Percentiles rank a stretch among this genome's conserved stretches.
phyloP scores from a whole-genome alignment of 192 early-diverging fungal genomes.

The Coemansia sp. region DNA sequence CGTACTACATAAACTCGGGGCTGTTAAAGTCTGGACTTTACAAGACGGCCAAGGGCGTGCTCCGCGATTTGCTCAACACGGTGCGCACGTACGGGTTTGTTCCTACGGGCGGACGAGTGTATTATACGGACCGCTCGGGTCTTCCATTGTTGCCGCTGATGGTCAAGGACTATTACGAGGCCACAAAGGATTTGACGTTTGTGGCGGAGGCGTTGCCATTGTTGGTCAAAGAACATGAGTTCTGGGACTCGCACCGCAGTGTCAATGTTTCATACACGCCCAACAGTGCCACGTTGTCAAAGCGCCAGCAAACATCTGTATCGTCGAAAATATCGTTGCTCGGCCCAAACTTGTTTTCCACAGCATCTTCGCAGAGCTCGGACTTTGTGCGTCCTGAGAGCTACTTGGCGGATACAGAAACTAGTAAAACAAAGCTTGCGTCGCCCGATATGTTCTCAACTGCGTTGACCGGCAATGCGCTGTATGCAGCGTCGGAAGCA shows the following conservation, averaged over 20 bases:
- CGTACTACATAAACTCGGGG: constrained; percentile 66
- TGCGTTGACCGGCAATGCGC: constrained; percentile 12
- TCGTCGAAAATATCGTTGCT: constrained; percentile 24
- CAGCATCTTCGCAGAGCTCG: not conserved
- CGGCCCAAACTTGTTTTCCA: constrained; percentile 27
- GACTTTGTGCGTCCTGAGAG: constrained; percentile 18
- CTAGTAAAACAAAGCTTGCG: constrained; percentile 13
- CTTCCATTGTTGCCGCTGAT: constrained; percentile 70
- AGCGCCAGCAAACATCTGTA: constrained; percentile 7
- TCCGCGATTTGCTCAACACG: constrained; percentile 65
- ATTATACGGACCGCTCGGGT: constrained; percentile 73
- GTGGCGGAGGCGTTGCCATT: constrained; percentile 58
- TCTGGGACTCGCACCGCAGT: constrained; percentile 62
- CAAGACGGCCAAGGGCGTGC: constrained; percentile 60
- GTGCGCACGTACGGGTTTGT: constrained; percentile 62
- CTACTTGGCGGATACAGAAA: constrained; percentile 15
- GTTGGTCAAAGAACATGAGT: constrained; percentile 62
- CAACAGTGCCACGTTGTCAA: constrained; percentile 13
- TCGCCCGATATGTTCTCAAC: constrained; percentile 6
- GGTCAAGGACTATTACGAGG: constrained; percentile 63
- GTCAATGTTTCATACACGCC: constrained; percentile 36
- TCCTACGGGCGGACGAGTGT: constrained; percentile 72
- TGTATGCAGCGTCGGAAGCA: constrained; percentile 35
- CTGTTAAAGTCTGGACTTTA: constrained; percentile 58
- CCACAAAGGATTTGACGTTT: constrained; percentile 58